Evolutionary conservation across 169 alveolate species (phyloP).

Genomic region (Cryptosporidium sp.): DNA sequence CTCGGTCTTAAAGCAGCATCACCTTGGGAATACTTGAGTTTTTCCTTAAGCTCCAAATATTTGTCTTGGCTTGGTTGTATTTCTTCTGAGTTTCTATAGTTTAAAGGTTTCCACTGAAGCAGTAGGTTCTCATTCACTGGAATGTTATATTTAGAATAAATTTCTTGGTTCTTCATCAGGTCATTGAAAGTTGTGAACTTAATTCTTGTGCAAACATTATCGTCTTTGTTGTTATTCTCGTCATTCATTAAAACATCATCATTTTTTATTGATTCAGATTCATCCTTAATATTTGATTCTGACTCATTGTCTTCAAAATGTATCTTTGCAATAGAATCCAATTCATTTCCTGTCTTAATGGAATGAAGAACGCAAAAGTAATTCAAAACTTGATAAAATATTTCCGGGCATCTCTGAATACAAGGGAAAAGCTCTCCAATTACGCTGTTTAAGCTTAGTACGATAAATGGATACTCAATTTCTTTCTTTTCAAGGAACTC

Average conservation of each 20-base stretch:
- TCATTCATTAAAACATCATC: slow-evolving; percentile 28
- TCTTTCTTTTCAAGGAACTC: not conserved
- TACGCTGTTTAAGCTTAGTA: slow-evolving; percentile 59
- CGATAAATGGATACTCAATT: slow-evolving; percentile 50
- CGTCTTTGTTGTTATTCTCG: not conserved
- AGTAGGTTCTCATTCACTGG: slow-evolving; percentile 63
- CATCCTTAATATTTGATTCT: not conserved
- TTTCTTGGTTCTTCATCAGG: slow-evolving; percentile 16
- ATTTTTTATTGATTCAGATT: not conserved
- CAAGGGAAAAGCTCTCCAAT: slow-evolving; percentile 63
- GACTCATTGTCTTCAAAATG: not conserved
- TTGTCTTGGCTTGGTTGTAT: not conserved
- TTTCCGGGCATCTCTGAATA: slow-evolving; percentile 54
- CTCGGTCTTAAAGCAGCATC: slow-evolving; percentile 64
- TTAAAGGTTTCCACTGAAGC: slow-evolving; percentile 60
- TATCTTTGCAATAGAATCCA: not conserved
- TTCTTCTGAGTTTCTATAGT: not conserved
- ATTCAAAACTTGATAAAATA: slow-evolving; percentile 36
- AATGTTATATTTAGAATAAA: slow-evolving; percentile 22
- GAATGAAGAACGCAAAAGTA: slow-evolving; percentile 49
- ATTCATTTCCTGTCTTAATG: not conserved
- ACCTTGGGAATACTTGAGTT: slow-evolving; percentile 25
- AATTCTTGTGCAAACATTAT: not conserved
- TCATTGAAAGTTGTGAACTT: slow-evolving; percentile 13
- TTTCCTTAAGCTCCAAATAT: not conserved